Evolutionary conservation across 2,329 filamentous ascomycete genomes (phyloP), one percentile per base, ranked within the genome.

Genomic region (Aureobasidium sp.): DNA sequence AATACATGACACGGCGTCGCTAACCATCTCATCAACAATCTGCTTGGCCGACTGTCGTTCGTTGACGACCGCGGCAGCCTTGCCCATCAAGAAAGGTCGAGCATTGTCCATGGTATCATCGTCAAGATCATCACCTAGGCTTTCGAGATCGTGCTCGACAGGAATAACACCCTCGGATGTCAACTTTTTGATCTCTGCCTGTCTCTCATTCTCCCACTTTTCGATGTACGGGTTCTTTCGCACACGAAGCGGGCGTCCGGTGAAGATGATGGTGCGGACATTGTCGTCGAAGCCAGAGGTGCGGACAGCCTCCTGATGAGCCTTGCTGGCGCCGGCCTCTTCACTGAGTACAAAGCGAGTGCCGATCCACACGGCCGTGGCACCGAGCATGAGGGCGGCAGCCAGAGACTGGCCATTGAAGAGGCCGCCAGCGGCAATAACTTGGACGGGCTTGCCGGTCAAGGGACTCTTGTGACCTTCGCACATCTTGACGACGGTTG

Each of bases 231-330:
- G 77, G 81, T 97, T 99, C 74, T 85, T 94, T 74, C 92, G 88
- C 64, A 99, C 94, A 68, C 94, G 90, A 73, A 99, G 82, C 39
- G 94, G 94, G 63, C 94, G 90, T 62, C 94, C 94, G 62, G 94
- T 99, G 84, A 97, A 99, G 80, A 99, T 99, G 76, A 97, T 90
- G 55, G 94, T 99, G 74, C 91, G 89, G 74, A 97, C 81, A 72
- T 96, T 99, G 78, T 99, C 94, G 77, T 97, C 91, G 75, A 94
- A 96, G 69, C 89, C 85, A 58, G 94, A 85, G 47, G 93, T 97
- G 72, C 86, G 85, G 69, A 99, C 94, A 65, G 93, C 91, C 73
- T 99, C 93, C 81, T 97, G 94, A 83, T 99, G 93, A 51, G 89
- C 85, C 76, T 91, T 87, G 68, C 94, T 90, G 12, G 94, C 94